Conservation (phyloP, 208 protist species). For the Leishmania lainsoni region DNA sequence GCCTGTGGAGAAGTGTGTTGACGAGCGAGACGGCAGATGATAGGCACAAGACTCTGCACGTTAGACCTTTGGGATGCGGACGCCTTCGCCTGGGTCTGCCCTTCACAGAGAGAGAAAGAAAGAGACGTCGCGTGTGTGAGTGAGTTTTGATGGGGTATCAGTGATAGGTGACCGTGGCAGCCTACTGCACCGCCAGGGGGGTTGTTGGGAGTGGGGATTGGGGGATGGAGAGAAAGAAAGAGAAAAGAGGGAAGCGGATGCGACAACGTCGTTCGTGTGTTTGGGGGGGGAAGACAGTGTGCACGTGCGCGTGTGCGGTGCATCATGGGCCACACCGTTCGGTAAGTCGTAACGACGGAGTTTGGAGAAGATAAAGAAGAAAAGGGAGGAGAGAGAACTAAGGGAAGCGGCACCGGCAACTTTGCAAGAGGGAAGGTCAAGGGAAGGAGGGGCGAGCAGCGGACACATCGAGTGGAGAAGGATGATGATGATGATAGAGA, state of each 20-base stretch:
- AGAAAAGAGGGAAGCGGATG: background rate
- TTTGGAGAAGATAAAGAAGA: background rate
- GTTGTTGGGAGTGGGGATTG: no score
- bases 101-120: background rate
- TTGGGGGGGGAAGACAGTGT: background rate
- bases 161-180: background rate
- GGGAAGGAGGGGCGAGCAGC: background rate
- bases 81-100: background rate
- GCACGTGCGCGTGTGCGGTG: background rate
- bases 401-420: background rate
- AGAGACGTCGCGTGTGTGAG: background rate
- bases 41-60: background rate
- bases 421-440: background rate
- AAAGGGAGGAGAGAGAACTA: background rate
- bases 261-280: background rate
- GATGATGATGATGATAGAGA: background rate
- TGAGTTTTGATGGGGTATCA: background rate
- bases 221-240: background rate
- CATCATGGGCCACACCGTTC: background rate
- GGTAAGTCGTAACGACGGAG: background rate
- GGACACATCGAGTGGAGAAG: background rate
- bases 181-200: background rate
- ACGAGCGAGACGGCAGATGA: background rate
- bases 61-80: background rate
- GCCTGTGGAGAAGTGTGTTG: background rate